Percentiles rank a stretch among this genome's conserved stretches.
Evolutionary conservation across 1,284 basidiomycete species (phyloP).

Genomic region (Limonomyces culmigenus): DNA sequence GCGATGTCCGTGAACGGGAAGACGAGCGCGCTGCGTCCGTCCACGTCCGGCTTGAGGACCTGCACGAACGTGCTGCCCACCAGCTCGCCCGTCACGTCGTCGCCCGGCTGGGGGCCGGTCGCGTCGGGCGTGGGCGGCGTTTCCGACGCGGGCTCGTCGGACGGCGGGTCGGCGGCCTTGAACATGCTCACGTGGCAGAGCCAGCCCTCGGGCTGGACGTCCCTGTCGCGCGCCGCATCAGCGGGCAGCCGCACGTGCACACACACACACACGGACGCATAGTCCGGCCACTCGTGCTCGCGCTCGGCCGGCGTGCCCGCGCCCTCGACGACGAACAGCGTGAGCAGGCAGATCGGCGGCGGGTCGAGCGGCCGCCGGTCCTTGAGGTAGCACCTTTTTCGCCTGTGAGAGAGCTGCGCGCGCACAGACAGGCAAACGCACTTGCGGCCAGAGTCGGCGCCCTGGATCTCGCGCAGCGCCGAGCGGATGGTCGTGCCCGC

Average conservation of each 20-base stretch:
- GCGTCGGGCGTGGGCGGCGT: no score
- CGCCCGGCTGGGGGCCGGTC: not conserved
- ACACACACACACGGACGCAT: not conserved
- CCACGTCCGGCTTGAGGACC: not conserved
- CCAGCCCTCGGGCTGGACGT: not conserved
- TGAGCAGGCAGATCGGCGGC: not conserved
- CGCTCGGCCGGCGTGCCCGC: not conserved
- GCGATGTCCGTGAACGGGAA: conserved; percentile 1
- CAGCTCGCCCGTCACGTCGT: not conserved
- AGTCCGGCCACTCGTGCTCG: not conserved
- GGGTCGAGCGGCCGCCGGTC: conserved; percentile 1
- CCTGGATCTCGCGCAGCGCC: not conserved
- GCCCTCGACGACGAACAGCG: not conserved
- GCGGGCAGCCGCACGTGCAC: not conserved
- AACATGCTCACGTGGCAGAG: conserved; percentile 2
- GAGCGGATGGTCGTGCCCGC: not conserved
- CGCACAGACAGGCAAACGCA: not conserved
- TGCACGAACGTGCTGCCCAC: conserved; percentile 2
- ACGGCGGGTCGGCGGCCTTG: not conserved
- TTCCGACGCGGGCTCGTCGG: not conserved
- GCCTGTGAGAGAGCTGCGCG: not conserved
- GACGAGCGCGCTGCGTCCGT: not conserved
- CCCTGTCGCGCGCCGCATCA: not conserved
- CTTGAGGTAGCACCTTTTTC: not conserved
- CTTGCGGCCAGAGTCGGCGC: not conserved